Base-by-base conservation (phyloP, 352 stramenopile genomes). In the Phytophthora colocasiae region DNA sequence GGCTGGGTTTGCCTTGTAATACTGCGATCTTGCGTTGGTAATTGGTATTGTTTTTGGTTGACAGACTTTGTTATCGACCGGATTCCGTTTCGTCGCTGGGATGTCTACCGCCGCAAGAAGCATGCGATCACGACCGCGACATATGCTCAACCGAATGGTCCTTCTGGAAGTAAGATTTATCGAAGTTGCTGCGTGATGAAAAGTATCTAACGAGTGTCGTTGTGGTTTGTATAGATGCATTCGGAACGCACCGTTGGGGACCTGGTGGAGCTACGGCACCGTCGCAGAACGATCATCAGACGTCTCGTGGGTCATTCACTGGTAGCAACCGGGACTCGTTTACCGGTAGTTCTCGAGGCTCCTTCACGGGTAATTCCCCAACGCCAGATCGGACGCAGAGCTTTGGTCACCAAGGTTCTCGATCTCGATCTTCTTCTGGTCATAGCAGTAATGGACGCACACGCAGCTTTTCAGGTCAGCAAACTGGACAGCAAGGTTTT, bases 61-160 rank as follows among this genome's bases (percentile, higher is more conserved):
- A 10, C 40, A 93, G 87, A 96, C 54, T 81, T 96, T 32, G 66
- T 88, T 8, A 91, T 93, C 46, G 79, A 94, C 38, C 81, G 84
- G 38, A 75, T 94, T n/a, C 80, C 87, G 31, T 96, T 86, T 58
- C 84, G 87, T 58, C 86, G 78, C 17, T 94, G 87, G 87, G 87
- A 95, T 64, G 84, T 95, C 7, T 93, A 88, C 43, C 84, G 85
- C 1, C 83, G 87, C 39, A 83, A 80, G 48, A 95, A 95, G 58
- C 69, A 81, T 12, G 56, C 56, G 40, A 66, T 74, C 53, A 76
- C 69, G 14, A 78, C 63, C 27, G 55, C 54, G 32, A 77, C 77
- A 4, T 88, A 87, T 50, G 63, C 66, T 19, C 75, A 85, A 38
- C 59, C 75, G 2, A 83, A 74, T 60, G 60, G 64, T 26, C 49